Evolutionary conservation across 768 basidiomycete species (phyloP), one percentile per base, ranked within the genome.

Genomic region (Hemileccinum rubropunctum): DNA sequence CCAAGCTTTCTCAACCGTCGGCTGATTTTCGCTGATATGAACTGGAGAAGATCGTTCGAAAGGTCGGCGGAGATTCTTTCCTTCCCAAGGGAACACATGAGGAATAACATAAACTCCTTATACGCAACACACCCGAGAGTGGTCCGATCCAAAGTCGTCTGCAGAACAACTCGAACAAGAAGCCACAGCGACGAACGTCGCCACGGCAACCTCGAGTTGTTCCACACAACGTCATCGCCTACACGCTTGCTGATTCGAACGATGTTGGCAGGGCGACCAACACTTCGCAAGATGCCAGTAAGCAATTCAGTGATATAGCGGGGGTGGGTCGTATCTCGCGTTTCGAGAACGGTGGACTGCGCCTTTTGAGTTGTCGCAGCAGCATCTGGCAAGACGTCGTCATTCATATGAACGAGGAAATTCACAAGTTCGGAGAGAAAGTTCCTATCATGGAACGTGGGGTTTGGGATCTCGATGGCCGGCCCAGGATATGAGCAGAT

Each of bases 101-200:
- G 60, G 50, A 62, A 71, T 1, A 66, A 13, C 43, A 71, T 65
- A 55, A 72, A 72, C 3, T 32, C 36, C 36, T 72, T 72, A 58
- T 72, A 72, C 6, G 54, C 40, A 14, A 33, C 33, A 14, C 28
- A 34, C 4, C 54, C 58, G 7, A 50, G 17, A 28, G 18, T 34
- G 38, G 58, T 53, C 33, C 50, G 54, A 23, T 52, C 52, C 20
- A 71, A 54, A 0, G 72, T 66, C 0, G 69, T 74, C 56, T 78
- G 77, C 18, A 77, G 51, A 1, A 70, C 67, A 2, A 81, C 74
- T 9, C 78, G 74, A 23, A 78, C 58, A 15, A 77, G 58, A 3
- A 80, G 71, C 79, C 79, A 81, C 12, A 77, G 61, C 1, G 76
- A 62, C 2, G 77, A 76, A 17, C 80, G 67, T 27, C 81, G 62